Percentiles rank a stretch among this genome's conserved stretches.
These are phyloP conservation scores for Solanum bulbocastanum DNA, from an alignment of 257 asterid genomes.

Conservation along the genomic window DNA sequence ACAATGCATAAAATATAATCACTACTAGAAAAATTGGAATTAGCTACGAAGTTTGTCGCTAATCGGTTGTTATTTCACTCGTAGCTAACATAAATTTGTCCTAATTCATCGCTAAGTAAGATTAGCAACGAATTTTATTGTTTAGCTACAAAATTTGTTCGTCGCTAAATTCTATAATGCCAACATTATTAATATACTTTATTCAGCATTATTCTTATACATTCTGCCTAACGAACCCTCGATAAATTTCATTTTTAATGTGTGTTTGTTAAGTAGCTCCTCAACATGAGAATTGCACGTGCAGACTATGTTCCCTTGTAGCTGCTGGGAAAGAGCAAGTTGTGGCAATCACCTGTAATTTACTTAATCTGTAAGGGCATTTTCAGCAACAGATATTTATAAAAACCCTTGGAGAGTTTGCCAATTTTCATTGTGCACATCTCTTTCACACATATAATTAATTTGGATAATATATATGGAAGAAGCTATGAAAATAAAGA, in stretches of 20 bases:
- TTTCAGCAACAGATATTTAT: neutral
- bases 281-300: neutral
- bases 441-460: neutral
- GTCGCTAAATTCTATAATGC: no score
- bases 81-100: no score
- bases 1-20: no score
- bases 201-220: no score
- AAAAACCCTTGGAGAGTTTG: neutral
- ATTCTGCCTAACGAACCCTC: neutral
- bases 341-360: neutral
- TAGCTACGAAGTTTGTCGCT: no score
- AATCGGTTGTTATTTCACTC: no score
- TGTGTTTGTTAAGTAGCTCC: neutral
- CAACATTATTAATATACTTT: no score
- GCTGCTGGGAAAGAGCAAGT: neutral
- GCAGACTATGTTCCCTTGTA: neutral
- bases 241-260: neutral
- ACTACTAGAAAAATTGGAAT: no score
- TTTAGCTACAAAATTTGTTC: no score
- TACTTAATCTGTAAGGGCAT: neutral
- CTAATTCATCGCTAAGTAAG: no score
- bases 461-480: neutral
- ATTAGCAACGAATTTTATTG: no score
- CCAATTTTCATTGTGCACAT: neutral
- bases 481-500: conserved; percentile 1